Base-by-base conservation (phyloP, 1,139 yeast genomes). In the Scheffersomyces cryptocercus region DNA sequence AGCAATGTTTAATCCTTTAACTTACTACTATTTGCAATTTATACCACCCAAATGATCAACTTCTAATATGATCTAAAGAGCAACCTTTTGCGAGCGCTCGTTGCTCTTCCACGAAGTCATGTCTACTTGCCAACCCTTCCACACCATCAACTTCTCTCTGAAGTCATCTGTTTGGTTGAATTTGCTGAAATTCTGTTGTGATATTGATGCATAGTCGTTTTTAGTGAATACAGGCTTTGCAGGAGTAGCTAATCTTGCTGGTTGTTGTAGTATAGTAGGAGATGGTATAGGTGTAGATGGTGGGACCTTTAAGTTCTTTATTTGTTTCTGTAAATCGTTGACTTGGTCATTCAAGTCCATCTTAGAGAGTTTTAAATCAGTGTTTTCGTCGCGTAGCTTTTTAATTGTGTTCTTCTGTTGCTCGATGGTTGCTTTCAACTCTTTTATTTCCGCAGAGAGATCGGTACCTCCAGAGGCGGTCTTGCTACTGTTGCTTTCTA, bases 71-170 rank as follows among this genome's bases (percentile, higher is more conserved):
- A 32, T 50, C 24, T 48, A 66, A 35, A 66, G 40, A 9, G 63
- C 59, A 2, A 68, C 61, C 48, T 61, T 65, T 37, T 64, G 64
- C 3, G 63, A 53, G 29, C 44, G 28, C 14, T 55, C 58, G 4
- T 59, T 51, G 13, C 62, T 59, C 35, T 85, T 75, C 97, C 97
- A 90, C 24, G 64, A 59, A 16, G 88, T 75, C 95, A 90, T 87
- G 57, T 90, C 96, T 3, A 88, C 79, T 58, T 85, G 89, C 93
- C 95, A 90, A 35, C 82, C 84, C 53, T 82, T 82, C 96, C 96
- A 90, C 50, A 81, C 77, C 64, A 72, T 55, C 16, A 74, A 53
- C 38, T 62, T 59, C 46, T 73, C 78, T 54, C 74, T 65, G 56
- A 72, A 73, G 43, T 74, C 75, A 24, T 58, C 68, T 1, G 61